A percentile compares a stretch with the other conserved stretches of the same genome.
phyloP scores from a whole-genome alignment of 371 early-diverging fungal genomes.

The Batrachochytrium dendrobatidis region DNA sequence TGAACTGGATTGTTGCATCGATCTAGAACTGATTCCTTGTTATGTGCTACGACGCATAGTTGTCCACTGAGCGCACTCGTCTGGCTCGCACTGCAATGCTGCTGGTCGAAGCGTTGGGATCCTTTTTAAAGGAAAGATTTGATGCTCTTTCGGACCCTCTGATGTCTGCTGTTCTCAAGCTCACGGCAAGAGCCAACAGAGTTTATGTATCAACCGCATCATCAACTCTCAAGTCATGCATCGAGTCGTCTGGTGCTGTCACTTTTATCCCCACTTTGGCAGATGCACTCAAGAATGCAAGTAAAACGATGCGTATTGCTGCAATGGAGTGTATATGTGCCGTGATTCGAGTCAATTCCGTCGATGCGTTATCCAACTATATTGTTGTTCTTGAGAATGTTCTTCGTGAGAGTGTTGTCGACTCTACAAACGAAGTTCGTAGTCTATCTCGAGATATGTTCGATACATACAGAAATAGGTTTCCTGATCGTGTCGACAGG shows the following conservation, averaged over 20 bases:
- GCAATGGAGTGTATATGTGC: slow-evolving; percentile 18
- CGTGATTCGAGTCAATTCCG: slow-evolving; percentile 8
- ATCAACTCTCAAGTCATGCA: slow-evolving; percentile 19
- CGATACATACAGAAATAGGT: slow-evolving; percentile 20
- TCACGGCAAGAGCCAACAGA: slow-evolving; percentile 32
- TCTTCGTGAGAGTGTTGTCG: slow-evolving; percentile 17
- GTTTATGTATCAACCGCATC: slow-evolving; percentile 24
- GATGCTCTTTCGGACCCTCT: slow-evolving; percentile 22
- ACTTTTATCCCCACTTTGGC: slow-evolving; percentile 16
- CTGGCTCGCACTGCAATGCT: slow-evolving; percentile 25
- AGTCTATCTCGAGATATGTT: slow-evolving; percentile 19
- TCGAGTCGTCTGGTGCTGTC: slow-evolving; percentile 16
- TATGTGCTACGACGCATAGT: slow-evolving; percentile 14
- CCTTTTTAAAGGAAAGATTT: slow-evolving; percentile 16
- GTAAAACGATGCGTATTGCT: slow-evolving; percentile 20
- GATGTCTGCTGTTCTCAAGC: slow-evolving; percentile 22
- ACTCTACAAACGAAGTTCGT: slow-evolving; percentile 25
- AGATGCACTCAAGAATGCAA: slow-evolving; percentile 16
- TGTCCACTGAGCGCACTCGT: slow-evolving; percentile 31
- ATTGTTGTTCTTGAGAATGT: slow-evolving; percentile 19
- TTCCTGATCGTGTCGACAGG: slow-evolving; percentile 19
- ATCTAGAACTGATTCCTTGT: not conserved
- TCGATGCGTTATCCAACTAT: slow-evolving; percentile 7
- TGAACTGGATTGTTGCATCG: slow-evolving; percentile 6
- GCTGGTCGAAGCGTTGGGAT: slow-evolving; percentile 22